phyloP scores from a whole-genome alignment of 2,329 filamentous ascomycete genomes.

The Chaetomium globosum region DNA sequence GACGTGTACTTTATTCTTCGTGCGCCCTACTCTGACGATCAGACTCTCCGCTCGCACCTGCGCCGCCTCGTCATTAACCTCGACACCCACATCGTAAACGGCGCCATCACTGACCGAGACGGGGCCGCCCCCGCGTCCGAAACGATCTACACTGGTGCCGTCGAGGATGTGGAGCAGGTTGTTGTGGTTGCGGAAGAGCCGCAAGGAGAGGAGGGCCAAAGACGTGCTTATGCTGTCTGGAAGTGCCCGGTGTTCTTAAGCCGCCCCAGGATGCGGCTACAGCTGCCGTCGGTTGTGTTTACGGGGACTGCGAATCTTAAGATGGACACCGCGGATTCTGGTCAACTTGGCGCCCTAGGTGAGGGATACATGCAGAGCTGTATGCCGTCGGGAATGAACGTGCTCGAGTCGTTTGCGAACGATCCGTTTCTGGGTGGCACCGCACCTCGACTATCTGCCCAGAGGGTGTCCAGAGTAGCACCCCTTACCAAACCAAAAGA shows the following conservation, averaged over 20 bases:
- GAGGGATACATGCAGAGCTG: constrained; percentile 71
- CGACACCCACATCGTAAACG: constrained; percentile 67
- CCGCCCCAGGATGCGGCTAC: constrained; percentile 65
- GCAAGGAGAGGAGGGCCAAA: constrained; percentile 37
- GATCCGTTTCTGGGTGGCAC: constrained; percentile 66
- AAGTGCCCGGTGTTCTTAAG: constrained; percentile 61
- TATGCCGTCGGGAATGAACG: constrained; percentile 69
- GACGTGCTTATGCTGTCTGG: constrained; percentile 60
- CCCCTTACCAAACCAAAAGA: constrained; percentile 67
- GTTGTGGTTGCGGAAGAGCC: constrained; percentile 53
- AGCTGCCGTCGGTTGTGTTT: constrained; percentile 68
- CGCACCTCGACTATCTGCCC: constrained; percentile 69
- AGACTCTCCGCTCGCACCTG: constrained; percentile 60
- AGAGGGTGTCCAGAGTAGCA: constrained; percentile 73
- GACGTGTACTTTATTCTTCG: constrained; percentile 69
- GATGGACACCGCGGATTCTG: constrained; percentile 47
- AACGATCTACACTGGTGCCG: constrained; percentile 59
- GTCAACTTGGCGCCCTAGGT: constrained; percentile 47
- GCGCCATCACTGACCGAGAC: constrained; percentile 53
- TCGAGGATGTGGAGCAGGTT: constrained; percentile 55
- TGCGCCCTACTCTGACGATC: constrained; percentile 62
- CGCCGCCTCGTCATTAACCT: constrained; percentile 66
- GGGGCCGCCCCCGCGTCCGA: constrained; percentile 54
- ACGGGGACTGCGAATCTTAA: constrained; percentile 62
- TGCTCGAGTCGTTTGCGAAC: constrained; percentile 72